Base-by-base conservation (phyloP, 2,329 filamentous ascomycete genomes). In the Aspergillus pseudonomiae region DNA sequence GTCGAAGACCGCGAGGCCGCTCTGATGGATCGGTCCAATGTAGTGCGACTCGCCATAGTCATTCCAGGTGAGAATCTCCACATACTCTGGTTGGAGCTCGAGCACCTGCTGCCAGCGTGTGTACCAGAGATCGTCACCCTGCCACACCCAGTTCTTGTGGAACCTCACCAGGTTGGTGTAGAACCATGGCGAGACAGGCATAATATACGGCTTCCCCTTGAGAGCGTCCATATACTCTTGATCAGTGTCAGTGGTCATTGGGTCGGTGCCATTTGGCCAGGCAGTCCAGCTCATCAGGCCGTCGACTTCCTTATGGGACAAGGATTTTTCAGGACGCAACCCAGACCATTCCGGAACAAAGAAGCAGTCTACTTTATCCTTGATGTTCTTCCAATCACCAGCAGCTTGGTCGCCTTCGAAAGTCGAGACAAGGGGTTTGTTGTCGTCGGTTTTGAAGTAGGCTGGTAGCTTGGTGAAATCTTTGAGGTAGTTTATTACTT, bases 141-240 rank as follows among this genome's bases (percentile, higher is more conserved):
- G 81, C 80, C 85, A 90, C 6, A 88, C 78, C 87, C 87, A 90
- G 72, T 88, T 87, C 75, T 89, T 89, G 57, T 78, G 74, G 68
- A 81, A 89, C 9, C 79, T 74, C 0, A 83, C 80, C 76, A 88
- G 76, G 64, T 87, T 84, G 58, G 87, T 88, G 73, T 75, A 85
- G 72, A 81, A 85, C 85, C 85, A 87, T 0, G 85, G 85, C 0
- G 82, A 83, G 9, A 87, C 81, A 2, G 84, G 80, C 83, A 84
- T 84, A 79, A 86, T 85, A 63, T 79, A 82, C 1, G 75, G 73
- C 69, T 81, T 82, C 6, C 70, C 70, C 6, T 55, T 46, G 2
- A 80, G 65, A 2, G 68, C 71, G 1, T 66, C 62, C 68, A 80
- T 78, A 70, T 80, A 86, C 5, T 70, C 70, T 54, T 76, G 67